Evolutionary conservation across 805 yeast genomes (phyloP), one percentile per base, ranked within the genome.

Genomic region (Scheffersomyces ergatensis): DNA sequence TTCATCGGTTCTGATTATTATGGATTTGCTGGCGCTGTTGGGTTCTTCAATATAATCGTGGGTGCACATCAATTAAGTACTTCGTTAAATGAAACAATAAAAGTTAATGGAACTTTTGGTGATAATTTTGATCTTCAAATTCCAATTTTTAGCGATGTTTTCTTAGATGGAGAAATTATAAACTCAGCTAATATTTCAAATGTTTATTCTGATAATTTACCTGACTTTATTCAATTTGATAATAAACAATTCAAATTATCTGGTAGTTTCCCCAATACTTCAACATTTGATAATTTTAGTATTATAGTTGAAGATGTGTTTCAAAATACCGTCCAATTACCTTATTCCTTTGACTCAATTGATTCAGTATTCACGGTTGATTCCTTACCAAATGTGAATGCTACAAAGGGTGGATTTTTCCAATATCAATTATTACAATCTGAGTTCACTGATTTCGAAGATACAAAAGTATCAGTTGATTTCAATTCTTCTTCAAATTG

Each of bases 11-110:
- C 95, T 1, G 96, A 89, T 54, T 78, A 80, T 53, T 62, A 63
- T 19, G 96, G 95, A 1, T 89, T 60, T 57, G 67, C 93, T 1
- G 89, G 86, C 14, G 82, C 81, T 3, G 80, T 74, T 48, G 82
- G 85, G 2, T 64, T 76, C 23, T 93, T 93, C 65, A 72, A 78
- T 44, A 67, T 93, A 27, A 67, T 84, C 19, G 84, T 92, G 27
- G 99, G 99, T 32, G 96, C 95, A 8, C 97, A 93, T 59, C 83
- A 78, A 46, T 72, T 93, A 47, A 74, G 89, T 29, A 83, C 93
- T 1, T 70, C 82, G 17, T 56, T 80, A 29, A 77, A 85, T 43
- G 73, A 75, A 36, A 72, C 79, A 1, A 63, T 79, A 21, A 60
- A 71, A 17, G 70, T 86, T 43, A 85, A 86, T 51, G 90, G 89